Conservation (phyloP, 2,329 filamentous ascomycete species). For the Fusarium burgessii region DNA sequence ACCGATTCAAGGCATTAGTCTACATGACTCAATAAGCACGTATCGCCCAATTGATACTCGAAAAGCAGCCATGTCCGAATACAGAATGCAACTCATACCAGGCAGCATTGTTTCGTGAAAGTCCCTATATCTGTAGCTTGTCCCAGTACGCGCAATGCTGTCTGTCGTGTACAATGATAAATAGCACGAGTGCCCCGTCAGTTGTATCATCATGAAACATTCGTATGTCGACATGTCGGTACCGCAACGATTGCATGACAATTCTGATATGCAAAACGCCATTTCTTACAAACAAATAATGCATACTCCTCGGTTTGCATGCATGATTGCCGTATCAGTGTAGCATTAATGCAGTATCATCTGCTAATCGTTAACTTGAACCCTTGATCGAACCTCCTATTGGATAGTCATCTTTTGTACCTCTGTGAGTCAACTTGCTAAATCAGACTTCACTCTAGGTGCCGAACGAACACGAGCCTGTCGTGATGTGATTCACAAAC, state of each 20-base stretch:
- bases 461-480: conserved; percentile 13
- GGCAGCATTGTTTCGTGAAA: not conserved
- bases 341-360: conserved; percentile 22
- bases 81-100: conserved; percentile 11
- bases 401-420: conserved; percentile 30
- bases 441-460: conserved; percentile 24
- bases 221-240: conserved; percentile 10
- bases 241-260: conserved; percentile 21
- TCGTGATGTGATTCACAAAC: conserved; percentile 21
- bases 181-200: conserved; percentile 11
- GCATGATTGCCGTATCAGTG: conserved; percentile 23
- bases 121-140: conserved; percentile 8
- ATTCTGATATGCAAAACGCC: conserved; percentile 33
- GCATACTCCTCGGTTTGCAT: conserved; percentile 28
- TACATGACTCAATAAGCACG: conserved; percentile 35
- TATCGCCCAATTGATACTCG: conserved; percentile 15
- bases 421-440: conserved; percentile 30
- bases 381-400: conserved; percentile 33
- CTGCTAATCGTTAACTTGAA: conserved; percentile 23
- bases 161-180: conserved; percentile 11
- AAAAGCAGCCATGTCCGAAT: conserved; percentile 13
- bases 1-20: conserved; percentile 15
- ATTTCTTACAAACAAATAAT: conserved; percentile 27
- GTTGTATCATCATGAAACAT: conserved; percentile 31
- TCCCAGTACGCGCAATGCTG: conserved; percentile 8